Evolutionary conservation across 129 eudicot species (phyloP).

Genomic region (Flaveria linearis): DNA sequence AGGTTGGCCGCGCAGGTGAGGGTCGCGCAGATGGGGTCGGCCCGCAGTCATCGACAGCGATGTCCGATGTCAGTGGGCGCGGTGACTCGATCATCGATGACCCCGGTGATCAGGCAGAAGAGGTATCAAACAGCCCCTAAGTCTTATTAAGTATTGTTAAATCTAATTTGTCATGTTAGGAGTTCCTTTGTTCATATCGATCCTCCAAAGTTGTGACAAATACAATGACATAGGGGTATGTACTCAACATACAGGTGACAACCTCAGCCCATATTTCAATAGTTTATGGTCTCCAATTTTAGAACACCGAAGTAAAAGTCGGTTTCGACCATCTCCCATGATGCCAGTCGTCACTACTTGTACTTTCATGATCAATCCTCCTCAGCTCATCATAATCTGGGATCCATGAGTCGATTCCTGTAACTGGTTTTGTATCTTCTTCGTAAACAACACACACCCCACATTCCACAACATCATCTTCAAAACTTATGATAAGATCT

Average conservation of each 20-base stretch:
- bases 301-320: neutral
- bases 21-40: no score
- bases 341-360: neutral
- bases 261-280: neutral
- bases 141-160: no score
- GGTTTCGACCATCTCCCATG: conserved; percentile 12
- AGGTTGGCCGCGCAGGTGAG: no score
- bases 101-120: no score
- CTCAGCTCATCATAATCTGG: neutral
- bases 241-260: neutral
- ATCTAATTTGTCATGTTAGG: no score
- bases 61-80: no score
- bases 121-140: no score
- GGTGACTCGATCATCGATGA: no score
- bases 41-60: no score
- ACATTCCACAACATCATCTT: neutral
- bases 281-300: neutral
- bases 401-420: neutral
- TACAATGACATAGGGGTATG: no score
- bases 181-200: no score
- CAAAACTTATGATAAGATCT: conserved; percentile 7
- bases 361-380: neutral
- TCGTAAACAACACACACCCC: conserved; percentile 14
- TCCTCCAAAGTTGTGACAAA: no score
- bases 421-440: neutral